Base-by-base conservation (phyloP, 257 asterid genomes). In the Eucommia ulmoides region DNA sequence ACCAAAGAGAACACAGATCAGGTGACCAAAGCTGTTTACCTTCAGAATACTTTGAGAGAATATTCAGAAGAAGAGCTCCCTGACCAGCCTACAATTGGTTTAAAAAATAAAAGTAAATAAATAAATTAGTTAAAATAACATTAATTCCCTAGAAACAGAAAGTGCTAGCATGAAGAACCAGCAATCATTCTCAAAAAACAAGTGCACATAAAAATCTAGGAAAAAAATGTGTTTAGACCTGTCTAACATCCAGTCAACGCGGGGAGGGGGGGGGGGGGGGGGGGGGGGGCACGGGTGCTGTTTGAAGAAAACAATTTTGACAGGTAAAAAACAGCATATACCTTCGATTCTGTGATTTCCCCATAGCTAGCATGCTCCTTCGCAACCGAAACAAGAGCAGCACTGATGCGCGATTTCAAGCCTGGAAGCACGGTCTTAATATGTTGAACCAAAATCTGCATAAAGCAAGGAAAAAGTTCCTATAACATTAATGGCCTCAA, bases 351-450 rank as follows among this genome's bases (percentile, higher is more conserved):
- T 0, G 87, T 75, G 60, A 83, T 78, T 64, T 83, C 96, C 61
- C 99, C 99, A 69, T 65, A 91, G 75, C 95, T 81, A 60, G 99
- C 84, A 56, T 81, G 85, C 80, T 91, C 99, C 72, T 91, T 91
- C 24, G 95, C 95, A 66, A 69, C 96, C 59, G 89, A 65, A 55
- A 75, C 85, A 52, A 91, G 72, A 20, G 69, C 69, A 53, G 84
- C 71, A 60, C 80, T 86, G 62, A 86, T 72, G 67, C 85, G 93
- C 11, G 92, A 65, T 71, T 83, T 91, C 76, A 91, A 60, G 23
- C 87, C 95, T 17, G 99, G 99, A 69, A 91, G 95, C 62, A 86
- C 71, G 8, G 89, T 60, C 61, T 75, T 81, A 56, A 91, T 91
- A 62, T 91, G 99, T 52, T 79, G 96, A 45, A 83, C 93, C 62